phyloP scores from a whole-genome alignment of 176 grass and related monocot species.

The Oryza rufipogon region DNA sequence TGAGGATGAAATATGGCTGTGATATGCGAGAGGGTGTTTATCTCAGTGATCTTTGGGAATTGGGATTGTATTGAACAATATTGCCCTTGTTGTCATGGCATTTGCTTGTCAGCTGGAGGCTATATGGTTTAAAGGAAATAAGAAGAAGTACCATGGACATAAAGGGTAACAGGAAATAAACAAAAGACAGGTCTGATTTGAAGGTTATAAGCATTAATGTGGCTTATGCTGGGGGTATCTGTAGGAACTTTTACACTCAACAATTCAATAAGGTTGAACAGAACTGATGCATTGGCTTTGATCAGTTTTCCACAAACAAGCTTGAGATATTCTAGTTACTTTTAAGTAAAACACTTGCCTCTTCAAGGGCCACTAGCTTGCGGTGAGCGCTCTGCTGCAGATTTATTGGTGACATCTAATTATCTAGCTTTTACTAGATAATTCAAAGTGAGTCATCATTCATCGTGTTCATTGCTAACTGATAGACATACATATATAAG shows the following conservation, averaged over 20 bases:
- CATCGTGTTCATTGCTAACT: constrained; percentile 10
- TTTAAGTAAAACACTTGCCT: constrained; percentile 15
- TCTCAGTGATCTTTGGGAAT: neutral
- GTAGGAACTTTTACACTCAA: neutral
- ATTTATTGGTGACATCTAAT: constrained; percentile 16
- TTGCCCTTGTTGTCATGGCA: neutral
- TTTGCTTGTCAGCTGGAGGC: constrained; percentile 19
- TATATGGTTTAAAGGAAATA: constrained; percentile 23
- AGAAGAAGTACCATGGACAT: neutral
- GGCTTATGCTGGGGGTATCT: constrained; percentile 13
- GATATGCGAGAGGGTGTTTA: neutral
- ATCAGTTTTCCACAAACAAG: constrained; percentile 27
- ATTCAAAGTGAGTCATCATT: neutral
- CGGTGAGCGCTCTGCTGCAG: neutral
- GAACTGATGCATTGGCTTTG: neutral
- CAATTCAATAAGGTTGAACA: neutral
- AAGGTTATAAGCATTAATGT: neutral
- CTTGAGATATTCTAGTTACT: constrained; percentile 1
- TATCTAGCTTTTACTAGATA: constrained; percentile 14
- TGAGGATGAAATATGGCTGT: neutral
- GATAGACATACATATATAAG: neutral
- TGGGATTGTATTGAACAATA: neutral
- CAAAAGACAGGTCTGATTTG: neutral
- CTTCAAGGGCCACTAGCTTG: constrained; percentile 8
- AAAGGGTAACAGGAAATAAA: neutral